A percentile compares a stretch with the other conserved stretches of the same genome.
phyloP scores from a whole-genome alignment of 192 early-diverging fungal species.

The Entophlyctis luteolus region DNA sequence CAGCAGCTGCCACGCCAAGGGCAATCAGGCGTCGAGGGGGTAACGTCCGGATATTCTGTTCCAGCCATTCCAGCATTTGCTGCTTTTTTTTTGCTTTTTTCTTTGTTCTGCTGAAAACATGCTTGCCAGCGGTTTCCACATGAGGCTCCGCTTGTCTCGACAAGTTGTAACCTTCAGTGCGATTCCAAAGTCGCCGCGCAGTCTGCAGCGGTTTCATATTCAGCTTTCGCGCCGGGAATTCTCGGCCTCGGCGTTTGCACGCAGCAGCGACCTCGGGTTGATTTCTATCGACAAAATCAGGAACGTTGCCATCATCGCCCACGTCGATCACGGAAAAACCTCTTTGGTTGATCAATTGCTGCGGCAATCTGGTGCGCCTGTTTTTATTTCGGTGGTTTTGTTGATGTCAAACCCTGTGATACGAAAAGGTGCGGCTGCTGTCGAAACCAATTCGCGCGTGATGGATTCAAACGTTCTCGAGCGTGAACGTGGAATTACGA shows the following conservation, averaged over 20 bases:
- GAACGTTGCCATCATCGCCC: constrained; percentile 71
- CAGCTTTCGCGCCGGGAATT: not conserved
- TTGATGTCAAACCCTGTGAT: too few species aligned
- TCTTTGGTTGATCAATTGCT: constrained; percentile 62
- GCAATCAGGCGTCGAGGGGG: not conserved
- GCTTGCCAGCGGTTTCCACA: too few species aligned
- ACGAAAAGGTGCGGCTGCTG: not conserved
- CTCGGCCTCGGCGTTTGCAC: not conserved
- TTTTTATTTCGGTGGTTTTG: not conserved
- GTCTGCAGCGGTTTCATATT: too few species aligned
- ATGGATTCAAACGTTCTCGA: constrained; percentile 83
- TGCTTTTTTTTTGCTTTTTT: too few species aligned
- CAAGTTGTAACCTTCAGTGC: too few species aligned
- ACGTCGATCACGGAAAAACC: constrained; percentile 87
- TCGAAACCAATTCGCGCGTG: constrained; percentile 62
- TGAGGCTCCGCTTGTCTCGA: too few species aligned
- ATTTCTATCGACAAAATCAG: constrained; percentile 33
- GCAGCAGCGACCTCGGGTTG: not conserved
- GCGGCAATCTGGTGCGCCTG: constrained; percentile 51
- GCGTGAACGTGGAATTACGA: constrained; percentile 85
- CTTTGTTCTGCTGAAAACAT: too few species aligned
- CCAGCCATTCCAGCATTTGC: too few species aligned
- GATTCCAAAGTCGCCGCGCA: too few species aligned
- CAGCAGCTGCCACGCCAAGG: not conserved
- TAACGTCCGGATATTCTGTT: too few species aligned